A percentile compares a stretch with the other conserved stretches of the same genome.
These are phyloP conservation scores for Phytophthora sp. DNA, from an alignment of 352 stramenopile genomes.

Conservation along the genomic window DNA sequence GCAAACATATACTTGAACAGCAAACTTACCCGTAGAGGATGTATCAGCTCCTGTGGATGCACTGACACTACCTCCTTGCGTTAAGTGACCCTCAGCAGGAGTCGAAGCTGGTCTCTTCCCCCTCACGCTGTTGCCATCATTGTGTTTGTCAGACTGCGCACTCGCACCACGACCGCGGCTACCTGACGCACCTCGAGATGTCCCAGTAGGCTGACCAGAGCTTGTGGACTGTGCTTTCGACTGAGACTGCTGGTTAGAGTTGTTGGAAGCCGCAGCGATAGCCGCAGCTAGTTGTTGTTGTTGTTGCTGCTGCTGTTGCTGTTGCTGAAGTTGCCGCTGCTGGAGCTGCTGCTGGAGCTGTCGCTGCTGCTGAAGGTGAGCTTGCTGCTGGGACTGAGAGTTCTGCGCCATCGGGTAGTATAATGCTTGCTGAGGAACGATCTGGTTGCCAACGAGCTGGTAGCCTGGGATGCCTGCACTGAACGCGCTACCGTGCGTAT, in stretches of 20 bases:
- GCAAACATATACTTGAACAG: background rate
- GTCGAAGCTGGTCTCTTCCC: slow-evolving; percentile 26
- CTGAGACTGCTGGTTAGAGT: slow-evolving; percentile 37
- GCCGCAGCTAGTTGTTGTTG: slow-evolving; percentile 53
- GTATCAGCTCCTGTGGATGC: slow-evolving; percentile 6
- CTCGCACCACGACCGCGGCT: slow-evolving; percentile 20
- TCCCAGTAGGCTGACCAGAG: slow-evolving; percentile 16
- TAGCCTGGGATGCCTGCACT: slow-evolving; percentile 60
- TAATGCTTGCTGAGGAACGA: slow-evolving; percentile 59
- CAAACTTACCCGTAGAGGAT: slow-evolving; percentile 23
- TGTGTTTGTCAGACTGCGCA: slow-evolving; percentile 33
- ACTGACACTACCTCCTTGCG: slow-evolving; percentile 23
- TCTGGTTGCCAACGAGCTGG: slow-evolving; percentile 69
- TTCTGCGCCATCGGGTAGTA: slow-evolving; percentile 62
- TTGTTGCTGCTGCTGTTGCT: slow-evolving; percentile 49
- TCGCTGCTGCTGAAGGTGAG: slow-evolving; percentile 50
- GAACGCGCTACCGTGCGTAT: slow-evolving; percentile 49
- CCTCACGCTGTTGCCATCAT: slow-evolving; percentile 41
- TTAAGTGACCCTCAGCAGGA: slow-evolving; percentile 44
- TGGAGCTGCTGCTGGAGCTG: slow-evolving; percentile 60
- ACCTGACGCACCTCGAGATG: slow-evolving; percentile 39
- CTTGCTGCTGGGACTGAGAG: slow-evolving; percentile 49
- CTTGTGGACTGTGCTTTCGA: slow-evolving; percentile 34
- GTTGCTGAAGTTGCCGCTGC: slow-evolving; percentile 48
- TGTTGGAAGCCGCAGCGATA: slow-evolving; percentile 44